Percentiles rank a stretch among this genome's conserved stretches.
Conservation (phyloP, 2,329 filamentous ascomycete species). For the Phialemoniopsis sp. region DNA sequence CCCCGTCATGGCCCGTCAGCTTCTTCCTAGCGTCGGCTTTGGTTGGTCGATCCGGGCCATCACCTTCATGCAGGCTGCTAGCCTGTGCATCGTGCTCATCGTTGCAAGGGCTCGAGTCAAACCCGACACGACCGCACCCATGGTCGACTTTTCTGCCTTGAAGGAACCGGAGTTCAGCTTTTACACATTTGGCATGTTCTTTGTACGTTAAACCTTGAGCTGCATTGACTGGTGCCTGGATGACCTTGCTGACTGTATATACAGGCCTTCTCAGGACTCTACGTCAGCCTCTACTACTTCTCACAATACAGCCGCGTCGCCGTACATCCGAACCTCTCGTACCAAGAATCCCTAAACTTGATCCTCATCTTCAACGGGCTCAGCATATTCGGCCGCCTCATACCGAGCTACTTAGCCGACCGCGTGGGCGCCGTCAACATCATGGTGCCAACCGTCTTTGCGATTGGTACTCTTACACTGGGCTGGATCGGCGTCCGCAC, state of each 20-base stretch:
- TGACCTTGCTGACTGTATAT: too few relatives aligned
- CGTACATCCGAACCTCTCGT: constrained; percentile 5
- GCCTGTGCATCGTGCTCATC: constrained; percentile 18
- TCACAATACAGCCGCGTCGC: constrained; percentile 24
- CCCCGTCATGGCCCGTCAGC: constrained; percentile 27
- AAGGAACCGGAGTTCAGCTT: constrained; percentile 31
- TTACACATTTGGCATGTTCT: constrained; percentile 34
- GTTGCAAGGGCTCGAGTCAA: constrained; percentile 28
- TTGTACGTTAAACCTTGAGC: constrained; percentile 26
- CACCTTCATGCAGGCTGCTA: constrained; percentile 30
- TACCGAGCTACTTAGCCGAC: constrained; percentile 43
- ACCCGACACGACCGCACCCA: constrained; percentile 24
- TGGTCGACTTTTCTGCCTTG: constrained; percentile 34
- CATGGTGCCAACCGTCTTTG: constrained; percentile 35
- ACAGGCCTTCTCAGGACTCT: constrained; percentile 23
- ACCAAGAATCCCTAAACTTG: constrained; percentile 37
- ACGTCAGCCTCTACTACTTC: constrained; percentile 41
- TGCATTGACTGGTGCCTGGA: background rate
- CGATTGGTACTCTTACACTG: constrained; percentile 24
- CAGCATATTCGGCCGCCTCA: constrained; percentile 40
- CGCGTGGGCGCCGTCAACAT: constrained; percentile 47
- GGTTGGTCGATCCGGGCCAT: constrained; percentile 31
- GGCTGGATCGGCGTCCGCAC: constrained; percentile 42
- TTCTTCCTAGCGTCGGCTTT: constrained; percentile 29
- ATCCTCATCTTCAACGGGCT: constrained; percentile 50